A percentile compares a stretch with the other conserved stretches of the same genome.
phyloP scores from a whole-genome alignment of 345 rosid species.

The Corchorus olitorius region DNA sequence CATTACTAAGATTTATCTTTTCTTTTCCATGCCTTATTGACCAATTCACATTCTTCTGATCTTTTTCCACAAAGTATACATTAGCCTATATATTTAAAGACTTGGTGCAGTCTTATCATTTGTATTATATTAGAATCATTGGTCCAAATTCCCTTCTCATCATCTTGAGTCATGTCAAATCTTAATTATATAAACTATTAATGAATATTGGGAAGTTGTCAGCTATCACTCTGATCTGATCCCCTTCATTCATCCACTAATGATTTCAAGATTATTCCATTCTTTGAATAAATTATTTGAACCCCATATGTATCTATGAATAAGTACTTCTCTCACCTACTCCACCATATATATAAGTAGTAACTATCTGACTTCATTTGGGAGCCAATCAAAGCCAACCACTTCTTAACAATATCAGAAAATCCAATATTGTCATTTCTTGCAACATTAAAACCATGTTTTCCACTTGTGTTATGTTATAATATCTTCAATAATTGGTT shows the following conservation, averaged over 20 bases:
- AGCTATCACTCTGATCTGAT: neutral
- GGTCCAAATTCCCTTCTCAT: neutral
- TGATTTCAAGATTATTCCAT: neutral
- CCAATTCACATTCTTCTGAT: conserved; percentile 1
- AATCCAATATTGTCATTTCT: neutral
- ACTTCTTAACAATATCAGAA: neutral
- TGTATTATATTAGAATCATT: conserved; percentile 9
- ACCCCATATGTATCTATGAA: neutral
- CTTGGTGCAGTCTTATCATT: neutral
- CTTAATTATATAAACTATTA: neutral
- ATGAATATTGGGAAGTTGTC: conserved; percentile 3
- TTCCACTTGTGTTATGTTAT: neutral
- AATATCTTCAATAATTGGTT: neutral
- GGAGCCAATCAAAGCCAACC: neutral
- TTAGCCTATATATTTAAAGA: neutral
- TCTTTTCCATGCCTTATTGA: no score
- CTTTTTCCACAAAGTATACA: conserved; percentile 1
- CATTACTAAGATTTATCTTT: no score
- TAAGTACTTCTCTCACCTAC: conserved; percentile 8
- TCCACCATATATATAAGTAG: neutral
- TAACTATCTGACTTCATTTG: neutral
- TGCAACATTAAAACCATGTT: neutral
- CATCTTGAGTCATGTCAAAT: conserved; percentile 14
- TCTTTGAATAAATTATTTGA: neutral
- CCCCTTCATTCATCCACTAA: conserved; percentile 8